Evolutionary conservation across 176 grass and related monocot species (phyloP).

Genomic region (Bromus sterilis): DNA sequence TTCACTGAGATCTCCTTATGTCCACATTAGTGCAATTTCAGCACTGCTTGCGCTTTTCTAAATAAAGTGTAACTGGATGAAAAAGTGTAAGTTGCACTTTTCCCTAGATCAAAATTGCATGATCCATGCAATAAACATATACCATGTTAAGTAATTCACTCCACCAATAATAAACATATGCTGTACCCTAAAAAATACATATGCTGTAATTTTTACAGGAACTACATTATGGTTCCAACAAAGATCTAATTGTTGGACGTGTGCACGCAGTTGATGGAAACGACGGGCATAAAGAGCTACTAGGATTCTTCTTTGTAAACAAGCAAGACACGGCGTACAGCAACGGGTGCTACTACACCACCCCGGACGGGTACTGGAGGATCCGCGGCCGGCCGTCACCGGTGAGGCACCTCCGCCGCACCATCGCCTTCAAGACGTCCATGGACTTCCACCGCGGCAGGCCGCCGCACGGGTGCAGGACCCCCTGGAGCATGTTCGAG

Average conservation of each 20-base stretch:
- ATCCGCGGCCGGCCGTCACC: background rate
- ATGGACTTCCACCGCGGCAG: background rate
- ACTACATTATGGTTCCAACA: too few species aligned
- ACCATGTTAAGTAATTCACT: too few species aligned
- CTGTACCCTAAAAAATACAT: too few species aligned
- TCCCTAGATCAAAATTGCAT: too few species aligned
- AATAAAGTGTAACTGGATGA: too few species aligned
- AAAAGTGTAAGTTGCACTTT: too few species aligned
- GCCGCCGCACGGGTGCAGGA: background rate
- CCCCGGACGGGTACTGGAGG: background rate
- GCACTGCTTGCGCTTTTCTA: too few species aligned
- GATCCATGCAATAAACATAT: too few species aligned
- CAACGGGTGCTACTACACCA: conserved; percentile 12
- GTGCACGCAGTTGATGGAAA: background rate
- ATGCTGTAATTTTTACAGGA: too few species aligned
- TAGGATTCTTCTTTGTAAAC: conserved; percentile 11
- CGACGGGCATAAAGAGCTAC: background rate
- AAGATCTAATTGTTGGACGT: background rate
- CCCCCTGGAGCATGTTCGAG: conserved; percentile 17
- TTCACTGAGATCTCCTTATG: too few species aligned
- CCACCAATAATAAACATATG: too few species aligned
- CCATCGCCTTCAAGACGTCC: conserved; percentile 6
- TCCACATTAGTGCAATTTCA: too few species aligned
- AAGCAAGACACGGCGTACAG: background rate
- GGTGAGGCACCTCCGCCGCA: background rate